Percentiles rank a stretch among this genome's conserved stretches.
Evolutionary conservation across 495 filamentous ascomycete species (phyloP).

Genomic region (Penicillium salamii): DNA sequence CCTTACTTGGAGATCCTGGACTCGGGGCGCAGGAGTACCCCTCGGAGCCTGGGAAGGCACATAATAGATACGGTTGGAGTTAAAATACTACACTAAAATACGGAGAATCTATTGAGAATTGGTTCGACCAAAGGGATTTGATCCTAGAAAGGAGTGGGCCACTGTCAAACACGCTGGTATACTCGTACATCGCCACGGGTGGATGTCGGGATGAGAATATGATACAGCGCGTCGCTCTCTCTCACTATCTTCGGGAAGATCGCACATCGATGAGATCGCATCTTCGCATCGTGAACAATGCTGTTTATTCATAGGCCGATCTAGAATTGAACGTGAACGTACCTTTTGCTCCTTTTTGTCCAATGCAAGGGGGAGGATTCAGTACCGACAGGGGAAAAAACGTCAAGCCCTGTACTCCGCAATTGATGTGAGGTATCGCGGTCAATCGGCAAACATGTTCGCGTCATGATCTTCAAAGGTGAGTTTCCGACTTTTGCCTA

Average conservation of each 20-base stretch:
- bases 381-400: constrained; percentile 13
- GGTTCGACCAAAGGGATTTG: constrained; percentile 4
- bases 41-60: constrained; percentile 17
- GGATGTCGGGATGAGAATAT: constrained; percentile 17
- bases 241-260: background rate
- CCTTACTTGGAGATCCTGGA: constrained; percentile 7
- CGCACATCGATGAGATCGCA: background rate
- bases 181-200: background rate
- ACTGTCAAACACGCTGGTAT: constrained; percentile 1
- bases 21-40: background rate
- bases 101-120: no score
- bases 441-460: background rate
- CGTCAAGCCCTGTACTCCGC: constrained; percentile 1
- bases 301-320: background rate
- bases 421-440: constrained; percentile 26
- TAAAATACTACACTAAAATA: no score
- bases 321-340: background rate
- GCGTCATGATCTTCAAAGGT: background rate
- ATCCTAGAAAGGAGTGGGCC: constrained; percentile 3
- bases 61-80: constrained; percentile 10
- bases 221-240: constrained; percentile 14
- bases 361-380: background rate
- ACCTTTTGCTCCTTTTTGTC: background rate
- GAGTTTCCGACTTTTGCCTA: constrained; percentile 10
- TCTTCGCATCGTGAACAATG: background rate